Percentiles rank a stretch among this genome's conserved stretches.
These are phyloP conservation scores for Astrocystis sublimbata DNA, from an alignment of 495 filamentous ascomycete species.

Conservation along the genomic window DNA sequence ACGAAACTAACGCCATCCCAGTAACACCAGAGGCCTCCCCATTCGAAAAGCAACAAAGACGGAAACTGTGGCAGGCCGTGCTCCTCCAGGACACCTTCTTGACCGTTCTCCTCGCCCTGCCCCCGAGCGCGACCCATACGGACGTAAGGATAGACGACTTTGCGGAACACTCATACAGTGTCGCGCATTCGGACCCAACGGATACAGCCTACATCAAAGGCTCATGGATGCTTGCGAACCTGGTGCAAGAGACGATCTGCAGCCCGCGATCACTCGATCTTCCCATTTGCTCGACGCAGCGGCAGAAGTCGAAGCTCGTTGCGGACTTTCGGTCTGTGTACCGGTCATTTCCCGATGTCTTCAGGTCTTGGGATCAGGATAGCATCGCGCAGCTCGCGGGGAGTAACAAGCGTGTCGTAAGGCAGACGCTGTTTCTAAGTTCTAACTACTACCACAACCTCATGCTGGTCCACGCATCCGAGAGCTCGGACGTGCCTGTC, in stretches of 20 bases:
- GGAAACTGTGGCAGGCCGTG: slow-evolving; percentile 75
- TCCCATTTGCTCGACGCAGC: slow-evolving; percentile 59
- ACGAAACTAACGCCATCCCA: slow-evolving; percentile 18
- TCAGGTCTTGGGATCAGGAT: slow-evolving; percentile 60
- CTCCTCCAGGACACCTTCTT: slow-evolving; percentile 76
- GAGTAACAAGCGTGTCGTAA: slow-evolving; percentile 58
- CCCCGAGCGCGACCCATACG: slow-evolving; percentile 69
- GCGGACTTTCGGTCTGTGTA: slow-evolving; percentile 62
- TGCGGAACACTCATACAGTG: slow-evolving; percentile 48
- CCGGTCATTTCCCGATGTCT: slow-evolving; percentile 61
- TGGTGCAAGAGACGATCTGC: slow-evolving; percentile 69
- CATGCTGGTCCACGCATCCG: slow-evolving; percentile 66
- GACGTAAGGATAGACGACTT: slow-evolving; percentile 70
- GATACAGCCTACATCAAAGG: slow-evolving; percentile 68
- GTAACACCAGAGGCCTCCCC: slow-evolving; percentile 57
- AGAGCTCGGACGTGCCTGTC: slow-evolving; percentile 60
- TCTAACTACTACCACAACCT: slow-evolving; percentile 75
- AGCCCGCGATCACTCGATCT: slow-evolving; percentile 64
- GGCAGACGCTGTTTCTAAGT: slow-evolving; percentile 68
- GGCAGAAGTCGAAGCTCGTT: slow-evolving; percentile 62
- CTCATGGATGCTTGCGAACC: slow-evolving; percentile 70
- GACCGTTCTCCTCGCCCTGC: slow-evolving; percentile 70
- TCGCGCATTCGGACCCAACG: slow-evolving; percentile 52
- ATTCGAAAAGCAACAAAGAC: slow-evolving; percentile 68
- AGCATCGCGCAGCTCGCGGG: slow-evolving; percentile 50